Conservation (phyloP, 768 basidiomycete genomes). For the Lactifluus piperatus region DNA sequence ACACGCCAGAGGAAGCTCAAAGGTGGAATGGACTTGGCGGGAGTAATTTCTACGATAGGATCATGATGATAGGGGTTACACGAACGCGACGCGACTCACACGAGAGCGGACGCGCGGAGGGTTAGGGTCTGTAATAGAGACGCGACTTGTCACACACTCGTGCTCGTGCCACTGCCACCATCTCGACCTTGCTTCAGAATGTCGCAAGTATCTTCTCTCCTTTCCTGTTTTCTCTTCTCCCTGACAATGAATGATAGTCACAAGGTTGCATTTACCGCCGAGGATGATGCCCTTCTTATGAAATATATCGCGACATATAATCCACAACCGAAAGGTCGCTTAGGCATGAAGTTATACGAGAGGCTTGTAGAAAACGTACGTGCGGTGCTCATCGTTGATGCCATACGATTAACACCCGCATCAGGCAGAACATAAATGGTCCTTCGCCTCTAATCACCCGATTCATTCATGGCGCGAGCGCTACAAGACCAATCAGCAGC, state of each 20-base stretch:
- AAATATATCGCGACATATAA: slow-evolving; percentile 44
- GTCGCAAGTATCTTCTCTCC: not conserved
- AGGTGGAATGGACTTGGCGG: too few relatives aligned
- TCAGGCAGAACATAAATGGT: slow-evolving; percentile 38
- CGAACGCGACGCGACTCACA: too few relatives aligned
- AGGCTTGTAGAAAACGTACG: slow-evolving; percentile 40
- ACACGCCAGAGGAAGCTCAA: too few relatives aligned
- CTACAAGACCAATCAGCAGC: slow-evolving; percentile 38
- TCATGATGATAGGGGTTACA: too few relatives aligned
- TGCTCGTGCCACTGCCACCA: too few relatives aligned
- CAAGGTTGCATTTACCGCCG: slow-evolving; percentile 25
- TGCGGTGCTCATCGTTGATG: not conserved
- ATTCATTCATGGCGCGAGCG: slow-evolving; percentile 58
- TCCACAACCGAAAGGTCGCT: slow-evolving; percentile 34
- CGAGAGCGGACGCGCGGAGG: too few relatives aligned
- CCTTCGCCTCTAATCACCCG: slow-evolving; percentile 43
- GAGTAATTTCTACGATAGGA: too few relatives aligned
- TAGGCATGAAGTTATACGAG: slow-evolving; percentile 39
- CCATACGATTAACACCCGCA: not conserved
- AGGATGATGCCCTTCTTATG: slow-evolving; percentile 37
- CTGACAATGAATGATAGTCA: not conserved
- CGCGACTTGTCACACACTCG: too few relatives aligned
- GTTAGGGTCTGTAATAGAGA: too few relatives aligned
- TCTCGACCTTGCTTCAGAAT: too few relatives aligned
- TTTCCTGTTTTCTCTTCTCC: not conserved